Base-by-base conservation (phyloP, 805 yeast genomes). In the Candida argentea region DNA sequence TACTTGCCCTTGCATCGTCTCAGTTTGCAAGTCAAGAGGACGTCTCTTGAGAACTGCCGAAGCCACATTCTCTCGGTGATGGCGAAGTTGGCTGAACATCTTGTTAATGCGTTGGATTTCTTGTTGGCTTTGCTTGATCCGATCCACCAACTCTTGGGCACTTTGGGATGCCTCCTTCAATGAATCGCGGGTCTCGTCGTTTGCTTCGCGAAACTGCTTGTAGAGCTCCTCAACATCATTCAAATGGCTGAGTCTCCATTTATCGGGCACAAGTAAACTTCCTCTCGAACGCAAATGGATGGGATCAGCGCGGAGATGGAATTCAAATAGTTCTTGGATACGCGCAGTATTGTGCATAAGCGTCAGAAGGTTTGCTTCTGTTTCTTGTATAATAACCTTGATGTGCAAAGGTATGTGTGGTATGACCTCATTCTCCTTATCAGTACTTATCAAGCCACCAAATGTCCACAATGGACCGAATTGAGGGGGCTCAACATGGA, bases 21-120 rank as follows among this genome's bases (percentile, higher is more conserved):
- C 52, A 16, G 46, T 51, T 6, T 43, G 44, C 11, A 49, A 42
- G 28, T 58, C 65, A 16, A 61, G 42, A 15, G 57, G 57, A 14
- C 53, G 36, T 18, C 39, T 42, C 26, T 33, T 41, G 19, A 38
- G 24, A 8, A 29, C 27, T n/a, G 35, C 22, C 6, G 37, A 33
- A 8, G 26, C 34, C 12, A 32, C 26, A 20, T 34, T 28, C 12
- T 36, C 38, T 20, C 37, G 27, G 30, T 39, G 37, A 14, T 42
- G 10, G 4, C 44, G 39, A 15, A 58, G 36, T 27, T 53, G 55
- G 6, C 43, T 33, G 5, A 59, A 30, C 11, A 57, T 33, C 27
- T 40, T 44, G 25, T 51, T 57, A 16, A 58, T 32, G 14, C 39
- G 36, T 6, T 39, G 33, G 22, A 42, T 41, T 23, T 35, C 35